Evolutionary conservation across 2,329 filamentous ascomycete species (phyloP).

Genomic region (Rutstroemia sp.): DNA sequence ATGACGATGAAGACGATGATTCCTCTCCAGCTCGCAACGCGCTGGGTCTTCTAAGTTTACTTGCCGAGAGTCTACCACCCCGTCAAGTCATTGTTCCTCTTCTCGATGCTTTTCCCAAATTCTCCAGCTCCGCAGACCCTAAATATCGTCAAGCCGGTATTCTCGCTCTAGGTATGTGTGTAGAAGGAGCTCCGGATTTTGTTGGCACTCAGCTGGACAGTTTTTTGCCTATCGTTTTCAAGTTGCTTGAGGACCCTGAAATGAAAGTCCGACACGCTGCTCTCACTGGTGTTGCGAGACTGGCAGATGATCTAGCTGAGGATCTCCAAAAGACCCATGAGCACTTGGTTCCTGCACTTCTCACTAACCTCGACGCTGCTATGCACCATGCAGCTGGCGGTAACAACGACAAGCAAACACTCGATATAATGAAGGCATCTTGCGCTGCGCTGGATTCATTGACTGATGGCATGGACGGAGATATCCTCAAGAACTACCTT

Average conservation of each 20-base stretch:
- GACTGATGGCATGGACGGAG: constrained; percentile 74
- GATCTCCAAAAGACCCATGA: constrained; percentile 83
- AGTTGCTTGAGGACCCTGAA: constrained; percentile 77
- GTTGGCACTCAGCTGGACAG: constrained; percentile 85
- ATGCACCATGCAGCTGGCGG: constrained; percentile 43
- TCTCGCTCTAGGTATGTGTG: constrained; percentile 84
- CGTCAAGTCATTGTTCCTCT: constrained; percentile 92
- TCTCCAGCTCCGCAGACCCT: constrained; percentile 66
- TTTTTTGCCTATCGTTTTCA: constrained; percentile 78
- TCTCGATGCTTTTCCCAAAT: constrained; percentile 76
- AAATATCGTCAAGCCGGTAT: constrained; percentile 86
- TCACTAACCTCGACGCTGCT: constrained; percentile 83
- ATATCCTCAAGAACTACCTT: constrained; percentile 76
- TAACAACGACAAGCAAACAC: constrained; percentile 60
- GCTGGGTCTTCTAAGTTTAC: constrained; percentile 79
- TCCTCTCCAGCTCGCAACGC: constrained; percentile 79
- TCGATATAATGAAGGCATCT: constrained; percentile 81
- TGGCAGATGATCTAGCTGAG: constrained; percentile 89
- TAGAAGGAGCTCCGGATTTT: constrained; percentile 95
- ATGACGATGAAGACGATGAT: constrained; percentile 66
- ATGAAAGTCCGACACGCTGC: constrained; percentile 79
- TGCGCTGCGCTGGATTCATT: constrained; percentile 89
- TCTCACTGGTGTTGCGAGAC: constrained; percentile 76
- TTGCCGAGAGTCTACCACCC: constrained; percentile 81
- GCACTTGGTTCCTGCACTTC: constrained; percentile 71